phyloP scores from a whole-genome alignment of 805 yeast genomes.

The Candida endomychidarum region DNA sequence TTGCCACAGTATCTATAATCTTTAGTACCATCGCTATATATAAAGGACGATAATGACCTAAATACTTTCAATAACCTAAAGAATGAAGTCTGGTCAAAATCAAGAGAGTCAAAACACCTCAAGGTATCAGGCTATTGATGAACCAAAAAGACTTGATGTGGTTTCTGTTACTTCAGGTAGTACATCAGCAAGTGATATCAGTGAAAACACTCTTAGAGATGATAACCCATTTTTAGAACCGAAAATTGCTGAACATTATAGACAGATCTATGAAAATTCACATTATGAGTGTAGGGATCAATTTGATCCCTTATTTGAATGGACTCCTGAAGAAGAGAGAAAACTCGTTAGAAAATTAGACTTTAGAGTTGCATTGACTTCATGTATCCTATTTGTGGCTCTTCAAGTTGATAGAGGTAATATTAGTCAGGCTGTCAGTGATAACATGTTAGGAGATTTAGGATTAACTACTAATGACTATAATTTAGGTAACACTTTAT shows the following conservation, averaged over 20 bases:
- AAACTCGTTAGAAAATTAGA: slow-evolving; percentile 21
- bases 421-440: slow-evolving; percentile 23
- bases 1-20: background rate
- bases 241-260: slow-evolving; percentile 29
- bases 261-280: slow-evolving; percentile 28
- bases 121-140: slow-evolving; percentile 3
- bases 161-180: background rate
- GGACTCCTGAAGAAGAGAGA: slow-evolving; percentile 35
- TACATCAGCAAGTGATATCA: slow-evolving; percentile 2
- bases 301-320: slow-evolving; percentile 35
- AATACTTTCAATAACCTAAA: no score
- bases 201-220: slow-evolving; percentile 1
- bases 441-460: slow-evolving; percentile 31
- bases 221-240: slow-evolving; percentile 27
- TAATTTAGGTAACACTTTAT: slow-evolving; percentile 40
- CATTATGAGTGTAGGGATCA: slow-evolving; percentile 33
- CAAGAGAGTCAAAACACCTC: background rate
- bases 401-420: slow-evolving; percentile 26
- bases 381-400: slow-evolving; percentile 24
- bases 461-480: slow-evolving; percentile 36
- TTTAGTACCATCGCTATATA: no score
- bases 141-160: background rate
- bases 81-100: background rate
- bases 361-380: slow-evolving; percentile 21
- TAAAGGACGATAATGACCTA: no score